phyloP scores from a whole-genome alignment of 768 basidiomycete genomes.

The Boletus rubescentipes region DNA sequence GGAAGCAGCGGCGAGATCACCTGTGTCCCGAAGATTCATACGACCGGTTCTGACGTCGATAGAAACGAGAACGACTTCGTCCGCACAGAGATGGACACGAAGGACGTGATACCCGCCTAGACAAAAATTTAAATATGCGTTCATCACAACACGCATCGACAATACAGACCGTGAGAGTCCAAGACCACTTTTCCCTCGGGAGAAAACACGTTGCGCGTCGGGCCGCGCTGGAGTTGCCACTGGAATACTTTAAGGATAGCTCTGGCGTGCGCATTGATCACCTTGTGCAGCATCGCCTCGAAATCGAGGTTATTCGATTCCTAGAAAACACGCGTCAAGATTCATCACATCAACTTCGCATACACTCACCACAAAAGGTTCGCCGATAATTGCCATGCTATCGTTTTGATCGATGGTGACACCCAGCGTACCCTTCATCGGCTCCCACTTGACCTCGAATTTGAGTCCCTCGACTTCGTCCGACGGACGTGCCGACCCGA shows the following conservation, averaged over 20 bases:
- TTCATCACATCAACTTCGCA: neutral
- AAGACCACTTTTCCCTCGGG: slow-evolving; percentile 57
- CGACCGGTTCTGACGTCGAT: slow-evolving; percentile 81
- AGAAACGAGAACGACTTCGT: slow-evolving; percentile 72
- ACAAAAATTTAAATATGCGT: slow-evolving; percentile 2
- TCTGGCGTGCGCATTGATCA: slow-evolving; percentile 65
- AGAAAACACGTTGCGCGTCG: slow-evolving; percentile 57
- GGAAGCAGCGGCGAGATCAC: slow-evolving; percentile 73
- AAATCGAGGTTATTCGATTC: slow-evolving; percentile 72
- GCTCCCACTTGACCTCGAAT: slow-evolving; percentile 78
- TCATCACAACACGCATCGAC: neutral
- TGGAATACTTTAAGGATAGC: slow-evolving; percentile 60
- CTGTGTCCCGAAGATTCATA: slow-evolving; percentile 75
- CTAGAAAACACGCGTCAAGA: slow-evolving; percentile 31
- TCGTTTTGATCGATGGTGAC: slow-evolving; percentile 53
- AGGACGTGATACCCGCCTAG: slow-evolving; percentile 58
- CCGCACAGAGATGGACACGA: slow-evolving; percentile 69
- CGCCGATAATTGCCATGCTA: slow-evolving; percentile 38
- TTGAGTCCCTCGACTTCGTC: slow-evolving; percentile 73
- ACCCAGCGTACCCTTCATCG: slow-evolving; percentile 65
- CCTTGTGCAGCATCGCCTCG: slow-evolving; percentile 60
- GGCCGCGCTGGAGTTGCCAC: slow-evolving; percentile 50
- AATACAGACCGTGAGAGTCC: slow-evolving; percentile 50
- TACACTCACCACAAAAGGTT: slow-evolving; percentile 57
- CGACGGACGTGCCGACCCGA: slow-evolving; percentile 54